Conservation (phyloP, 345 rosid genomes). For the Salix exigua region DNA sequence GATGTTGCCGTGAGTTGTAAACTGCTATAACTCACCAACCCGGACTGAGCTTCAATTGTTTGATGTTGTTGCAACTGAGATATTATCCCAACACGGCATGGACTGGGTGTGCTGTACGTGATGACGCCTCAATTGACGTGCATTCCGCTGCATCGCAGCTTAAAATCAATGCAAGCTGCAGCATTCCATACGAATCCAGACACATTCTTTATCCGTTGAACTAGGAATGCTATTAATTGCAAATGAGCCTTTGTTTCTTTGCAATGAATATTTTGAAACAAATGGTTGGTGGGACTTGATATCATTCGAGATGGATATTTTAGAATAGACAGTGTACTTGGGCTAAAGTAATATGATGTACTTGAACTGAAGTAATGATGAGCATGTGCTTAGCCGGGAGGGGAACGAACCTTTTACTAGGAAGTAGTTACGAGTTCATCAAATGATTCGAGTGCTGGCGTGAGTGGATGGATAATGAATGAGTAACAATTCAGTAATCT, state of each 20-base stretch:
- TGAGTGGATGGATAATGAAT: neutral
- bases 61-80: slow-evolving; percentile 23
- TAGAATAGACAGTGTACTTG: too few species aligned
- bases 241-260: neutral
- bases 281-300: neutral
- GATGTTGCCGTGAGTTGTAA: neutral
- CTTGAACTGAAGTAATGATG: neutral
- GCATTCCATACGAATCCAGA: neutral
- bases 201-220: neutral
- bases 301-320: too few species aligned
- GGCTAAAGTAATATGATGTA: neutral
- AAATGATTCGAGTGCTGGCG: neutral
- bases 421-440: neutral
- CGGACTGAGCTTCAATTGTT: slow-evolving; percentile 9
- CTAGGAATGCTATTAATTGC: neutral
- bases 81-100: slow-evolving; percentile 20
- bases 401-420: neutral
- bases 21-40: slow-evolving; percentile 6
- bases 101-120: slow-evolving; percentile 19
- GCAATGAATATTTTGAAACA: too few species aligned
- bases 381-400: neutral
- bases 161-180: slow-evolving; percentile 19
- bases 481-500: slow-evolving; percentile 24
- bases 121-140: slow-evolving; percentile 19
- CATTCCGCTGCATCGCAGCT: slow-evolving; percentile 24